These are phyloP conservation scores for Planoprotostelium fungivorum DNA, from an alignment of 78 protist species.

Conservation along the genomic window DNA sequence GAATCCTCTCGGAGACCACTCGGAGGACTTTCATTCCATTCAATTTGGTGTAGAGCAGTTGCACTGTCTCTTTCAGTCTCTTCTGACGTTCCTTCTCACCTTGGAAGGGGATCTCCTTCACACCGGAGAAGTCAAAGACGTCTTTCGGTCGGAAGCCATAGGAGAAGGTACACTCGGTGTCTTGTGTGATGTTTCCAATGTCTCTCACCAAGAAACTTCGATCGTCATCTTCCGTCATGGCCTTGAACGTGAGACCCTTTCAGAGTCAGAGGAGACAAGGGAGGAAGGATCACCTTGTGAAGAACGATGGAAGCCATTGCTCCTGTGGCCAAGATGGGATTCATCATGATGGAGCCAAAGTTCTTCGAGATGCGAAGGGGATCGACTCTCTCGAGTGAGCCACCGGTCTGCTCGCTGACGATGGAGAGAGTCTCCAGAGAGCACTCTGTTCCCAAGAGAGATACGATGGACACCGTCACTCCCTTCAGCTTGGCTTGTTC, in stretches of 20 bases:
- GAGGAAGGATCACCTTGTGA: not conserved
- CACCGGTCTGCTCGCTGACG: constrained; percentile 1
- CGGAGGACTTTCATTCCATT: constrained; percentile 51
- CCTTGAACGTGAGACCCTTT: not conserved
- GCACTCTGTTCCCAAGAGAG: constrained; percentile 13
- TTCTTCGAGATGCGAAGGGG: constrained; percentile 1
- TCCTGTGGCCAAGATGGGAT: not conserved
- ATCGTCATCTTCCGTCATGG: not conserved
- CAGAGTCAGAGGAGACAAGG: constrained; percentile 23
- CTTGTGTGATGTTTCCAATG: constrained; percentile 46
- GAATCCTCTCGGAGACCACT: constrained; percentile 22
- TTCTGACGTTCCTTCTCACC: not conserved
- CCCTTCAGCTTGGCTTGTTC: constrained; percentile 10
- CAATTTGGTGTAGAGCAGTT: constrained; percentile 39
- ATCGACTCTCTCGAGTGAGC: not conserved
- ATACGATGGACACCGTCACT: constrained; percentile 9
- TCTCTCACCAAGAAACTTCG: constrained; percentile 16
- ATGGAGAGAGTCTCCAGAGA: not conserved
- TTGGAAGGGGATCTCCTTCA: constrained; percentile 14
- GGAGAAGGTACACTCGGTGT: constrained; percentile 56
- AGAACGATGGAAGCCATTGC: constrained; percentile 12
- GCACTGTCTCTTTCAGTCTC: constrained; percentile 1
- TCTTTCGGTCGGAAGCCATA: constrained; percentile 13
- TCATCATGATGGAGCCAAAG: not conserved
- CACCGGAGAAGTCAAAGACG: constrained; percentile 2